Evolutionary conservation across 2,329 filamentous ascomycete genomes (phyloP).

Genomic region (Aspergillus amoenus): DNA sequence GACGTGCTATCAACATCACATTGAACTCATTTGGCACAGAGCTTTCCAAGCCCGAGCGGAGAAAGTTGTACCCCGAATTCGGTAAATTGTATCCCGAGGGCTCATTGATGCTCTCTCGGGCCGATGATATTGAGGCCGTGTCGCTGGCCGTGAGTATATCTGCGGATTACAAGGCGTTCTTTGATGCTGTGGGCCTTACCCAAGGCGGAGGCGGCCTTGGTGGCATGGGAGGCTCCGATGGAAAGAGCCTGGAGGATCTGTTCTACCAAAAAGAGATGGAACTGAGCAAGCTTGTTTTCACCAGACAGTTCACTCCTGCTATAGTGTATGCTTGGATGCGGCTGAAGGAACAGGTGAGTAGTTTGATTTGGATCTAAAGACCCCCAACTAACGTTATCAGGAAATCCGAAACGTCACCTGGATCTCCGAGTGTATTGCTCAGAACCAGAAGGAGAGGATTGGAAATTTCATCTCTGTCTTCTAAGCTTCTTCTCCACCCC

Average conservation of each 20-base stretch:
- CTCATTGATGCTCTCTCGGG: slow-evolving; percentile 87
- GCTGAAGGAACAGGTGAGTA: slow-evolving; percentile 85
- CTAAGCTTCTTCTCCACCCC: slow-evolving; percentile 45
- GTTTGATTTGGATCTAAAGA: not conserved
- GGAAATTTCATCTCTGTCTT: slow-evolving; percentile 99
- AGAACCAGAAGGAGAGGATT: slow-evolving; percentile 99
- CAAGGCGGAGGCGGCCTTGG: slow-evolving; percentile 70
- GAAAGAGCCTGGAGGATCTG: slow-evolving; percentile 90
- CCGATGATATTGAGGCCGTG: slow-evolving; percentile 93
- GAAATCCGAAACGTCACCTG: slow-evolving; percentile 99
- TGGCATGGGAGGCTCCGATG: slow-evolving; percentile 75
- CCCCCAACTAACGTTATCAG: slow-evolving; percentile 49
- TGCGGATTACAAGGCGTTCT: slow-evolving; percentile 91
- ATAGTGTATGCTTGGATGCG: slow-evolving; percentile 99
- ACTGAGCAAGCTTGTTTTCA: slow-evolving; percentile 91
- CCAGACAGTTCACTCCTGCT: slow-evolving; percentile 89
- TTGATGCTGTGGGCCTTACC: slow-evolving; percentile 82
- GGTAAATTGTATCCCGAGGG: slow-evolving; percentile 92
- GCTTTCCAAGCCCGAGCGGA: slow-evolving; percentile 86
- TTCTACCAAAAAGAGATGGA: slow-evolving; percentile 99
- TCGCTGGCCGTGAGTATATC: slow-evolving; percentile 90
- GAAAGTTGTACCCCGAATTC: slow-evolving; percentile 92
- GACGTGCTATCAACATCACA: slow-evolving; percentile 97
- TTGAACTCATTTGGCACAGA: slow-evolving; percentile 98
- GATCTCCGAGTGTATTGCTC: slow-evolving; percentile 99